A percentile compares a stretch with the other conserved stretches of the same genome.
These are phyloP conservation scores for Scutellospora calospora DNA, from an alignment of 371 early-diverging fungal genomes.

Conservation along the genomic window DNA sequence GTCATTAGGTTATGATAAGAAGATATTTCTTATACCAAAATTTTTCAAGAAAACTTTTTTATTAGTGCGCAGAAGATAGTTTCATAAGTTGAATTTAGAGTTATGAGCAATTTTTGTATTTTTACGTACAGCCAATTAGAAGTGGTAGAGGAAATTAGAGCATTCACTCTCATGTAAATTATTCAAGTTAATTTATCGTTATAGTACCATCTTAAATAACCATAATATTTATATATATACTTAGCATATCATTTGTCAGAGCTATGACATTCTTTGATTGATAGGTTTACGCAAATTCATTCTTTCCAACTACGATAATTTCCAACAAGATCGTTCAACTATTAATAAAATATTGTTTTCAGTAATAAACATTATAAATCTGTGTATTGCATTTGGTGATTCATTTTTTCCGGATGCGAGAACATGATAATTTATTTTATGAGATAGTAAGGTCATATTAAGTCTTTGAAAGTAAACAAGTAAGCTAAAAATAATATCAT, in stretches of 20 bases:
- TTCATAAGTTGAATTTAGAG: too few species aligned
- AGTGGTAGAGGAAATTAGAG: too few species aligned
- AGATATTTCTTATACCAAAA: too few species aligned
- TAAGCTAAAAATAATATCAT: conserved; percentile 45
- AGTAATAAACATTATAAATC: conserved; percentile 54
- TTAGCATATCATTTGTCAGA: conserved; percentile 61
- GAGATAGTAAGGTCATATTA: conserved; percentile 55
- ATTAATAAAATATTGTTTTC: conserved; percentile 47
- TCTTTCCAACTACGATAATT: conserved; percentile 46
- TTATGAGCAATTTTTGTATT: too few species aligned
- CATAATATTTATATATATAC: too few species aligned
- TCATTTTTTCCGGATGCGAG: conserved; percentile 54
- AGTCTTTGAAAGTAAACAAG: conserved; percentile 51
- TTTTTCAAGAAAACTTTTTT: too few species aligned
- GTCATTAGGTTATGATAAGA: too few species aligned
- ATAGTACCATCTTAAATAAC: too few species aligned
- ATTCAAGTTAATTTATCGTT: not conserved
- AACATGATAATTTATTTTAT: conserved; percentile 57
- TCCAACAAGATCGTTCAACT: conserved; percentile 46
- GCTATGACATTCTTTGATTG: conserved; percentile 55
- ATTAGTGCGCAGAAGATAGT: too few species aligned
- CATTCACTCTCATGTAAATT: too few species aligned
- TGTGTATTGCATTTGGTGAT: conserved; percentile 57
- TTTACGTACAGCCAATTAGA: too few species aligned
- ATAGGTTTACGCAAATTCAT: conserved; percentile 53